These are phyloP conservation scores for Physocladia obscura DNA, from an alignment of 192 early-diverging fungal species.

Conservation along the genomic window DNA sequence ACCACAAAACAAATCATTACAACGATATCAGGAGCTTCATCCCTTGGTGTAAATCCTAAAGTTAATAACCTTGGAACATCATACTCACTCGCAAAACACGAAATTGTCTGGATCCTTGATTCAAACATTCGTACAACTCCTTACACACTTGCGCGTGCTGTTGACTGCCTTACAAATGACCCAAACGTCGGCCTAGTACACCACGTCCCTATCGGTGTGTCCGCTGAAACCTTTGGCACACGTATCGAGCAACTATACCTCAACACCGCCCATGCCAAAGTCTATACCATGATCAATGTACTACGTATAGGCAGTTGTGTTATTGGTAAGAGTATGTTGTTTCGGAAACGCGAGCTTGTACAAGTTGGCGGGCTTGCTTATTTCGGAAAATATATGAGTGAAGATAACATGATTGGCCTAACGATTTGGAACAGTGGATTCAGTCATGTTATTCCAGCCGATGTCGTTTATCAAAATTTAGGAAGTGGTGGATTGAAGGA, in stretches of 20 bases:
- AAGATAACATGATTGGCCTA: constrained; percentile 93
- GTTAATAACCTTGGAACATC: constrained; percentile 90
- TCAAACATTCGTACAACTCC: constrained; percentile 83
- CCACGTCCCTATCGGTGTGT: constrained; percentile 82
- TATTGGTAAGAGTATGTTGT: constrained; percentile 93
- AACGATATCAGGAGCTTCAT: background rate
- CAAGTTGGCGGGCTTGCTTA: constrained; percentile 75
- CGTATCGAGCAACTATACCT: constrained; percentile 86
- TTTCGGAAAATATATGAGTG: constrained; percentile 90
- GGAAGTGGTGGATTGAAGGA: constrained; percentile 73
- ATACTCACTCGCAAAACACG: constrained; percentile 74
- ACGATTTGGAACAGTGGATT: constrained; percentile 77
- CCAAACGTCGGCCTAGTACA: constrained; percentile 89
- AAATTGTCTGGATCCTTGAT: constrained; percentile 94
- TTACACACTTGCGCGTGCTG: constrained; percentile 76
- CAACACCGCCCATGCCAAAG: constrained; percentile 87
- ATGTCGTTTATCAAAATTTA: constrained; percentile 82
- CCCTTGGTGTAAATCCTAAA: constrained; percentile 87
- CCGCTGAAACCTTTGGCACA: constrained; percentile 71
- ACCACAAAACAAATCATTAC: background rate
- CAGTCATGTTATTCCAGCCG: constrained; percentile 82
- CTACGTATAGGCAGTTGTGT: constrained; percentile 80
- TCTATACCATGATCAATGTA: constrained; percentile 93
- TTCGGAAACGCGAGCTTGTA: constrained; percentile 79
- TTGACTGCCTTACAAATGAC: constrained; percentile 67